Conservation (phyloP, 805 yeast genomes). For the Saccharomycopsis schoenii region DNA sequence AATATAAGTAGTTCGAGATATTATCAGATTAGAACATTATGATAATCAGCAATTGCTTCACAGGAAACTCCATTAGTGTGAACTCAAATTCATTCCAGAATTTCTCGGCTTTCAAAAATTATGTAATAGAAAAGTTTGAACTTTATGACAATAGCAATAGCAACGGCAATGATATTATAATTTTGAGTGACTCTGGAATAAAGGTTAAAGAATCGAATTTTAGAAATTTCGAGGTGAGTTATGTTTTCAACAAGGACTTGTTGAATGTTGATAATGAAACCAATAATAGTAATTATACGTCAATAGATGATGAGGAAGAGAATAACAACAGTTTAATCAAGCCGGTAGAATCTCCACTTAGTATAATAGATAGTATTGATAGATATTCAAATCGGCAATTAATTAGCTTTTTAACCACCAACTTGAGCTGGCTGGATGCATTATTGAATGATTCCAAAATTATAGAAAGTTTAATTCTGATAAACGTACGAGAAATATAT, state of each 20-base stretch:
- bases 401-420: slow-evolving; percentile 18
- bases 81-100: not conserved
- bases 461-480: slow-evolving; percentile 25
- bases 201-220: not conserved
- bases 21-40: not conserved
- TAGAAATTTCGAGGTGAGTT: not conserved
- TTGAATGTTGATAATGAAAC: slow-evolving; percentile 48
- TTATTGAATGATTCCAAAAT: slow-evolving; percentile 32
- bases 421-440: slow-evolving; percentile 44
- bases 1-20: not conserved
- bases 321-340: slow-evolving; percentile 20
- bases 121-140: not conserved
- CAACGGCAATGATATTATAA: not conserved
- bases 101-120: not conserved
- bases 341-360: slow-evolving; percentile 31
- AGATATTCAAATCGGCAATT: slow-evolving; percentile 1
- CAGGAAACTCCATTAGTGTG: not conserved
- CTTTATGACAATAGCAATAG: not conserved
- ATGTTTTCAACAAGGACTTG: not conserved
- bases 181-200: not conserved
- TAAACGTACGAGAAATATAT: slow-evolving; percentile 28
- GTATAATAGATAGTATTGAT: slow-evolving; percentile 17
- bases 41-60: not conserved
- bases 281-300: slow-evolving; percentile 19
- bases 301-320: slow-evolving; percentile 4